phyloP scores from a whole-genome alignment of 2,329 filamentous ascomycete genomes.

The Chaetomium sp. region DNA sequence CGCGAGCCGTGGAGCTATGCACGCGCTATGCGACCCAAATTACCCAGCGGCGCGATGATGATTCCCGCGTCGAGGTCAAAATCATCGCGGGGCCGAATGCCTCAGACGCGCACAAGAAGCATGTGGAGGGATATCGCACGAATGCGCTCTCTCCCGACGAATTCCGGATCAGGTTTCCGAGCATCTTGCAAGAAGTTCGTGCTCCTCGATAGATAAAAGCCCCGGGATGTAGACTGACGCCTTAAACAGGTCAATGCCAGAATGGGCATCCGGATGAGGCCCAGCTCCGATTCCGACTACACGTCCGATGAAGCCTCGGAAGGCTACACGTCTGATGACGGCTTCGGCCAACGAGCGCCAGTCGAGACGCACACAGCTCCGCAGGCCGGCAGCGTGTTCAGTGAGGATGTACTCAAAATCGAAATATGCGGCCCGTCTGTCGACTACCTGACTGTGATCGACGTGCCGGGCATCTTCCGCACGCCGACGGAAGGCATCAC shows the following conservation, averaged over 20 bases:
- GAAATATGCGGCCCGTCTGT: constrained; percentile 50
- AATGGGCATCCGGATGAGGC: constrained; percentile 31
- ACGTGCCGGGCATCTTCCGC: constrained; percentile 59
- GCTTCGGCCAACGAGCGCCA: background rate
- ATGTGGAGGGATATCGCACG: constrained; percentile 24
- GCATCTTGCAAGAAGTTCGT: constrained; percentile 27
- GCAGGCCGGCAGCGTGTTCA: constrained; percentile 43
- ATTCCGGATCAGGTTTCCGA: constrained; percentile 25
- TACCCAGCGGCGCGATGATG: constrained; percentile 46
- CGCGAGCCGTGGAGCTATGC: constrained; percentile 37
- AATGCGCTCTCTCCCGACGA: constrained; percentile 20
- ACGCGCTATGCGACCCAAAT: constrained; percentile 46
- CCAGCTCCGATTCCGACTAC: constrained; percentile 40
- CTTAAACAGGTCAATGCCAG: constrained; percentile 25
- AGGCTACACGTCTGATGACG: constrained; percentile 39
- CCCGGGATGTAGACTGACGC: background rate
- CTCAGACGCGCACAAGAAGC: constrained; percentile 29
- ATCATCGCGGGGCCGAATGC: constrained; percentile 44
- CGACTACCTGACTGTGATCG: constrained; percentile 56
- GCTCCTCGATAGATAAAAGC: background rate
- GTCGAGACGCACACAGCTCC: background rate
- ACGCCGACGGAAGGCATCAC: constrained; percentile 45
- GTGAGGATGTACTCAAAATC: constrained; percentile 50
- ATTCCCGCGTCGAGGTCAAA: constrained; percentile 44
- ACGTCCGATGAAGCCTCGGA: background rate